A percentile compares a stretch with the other conserved stretches of the same genome.
Conservation (phyloP, 116 monocot species). For the Phalaenopsis hybrid region DNA sequence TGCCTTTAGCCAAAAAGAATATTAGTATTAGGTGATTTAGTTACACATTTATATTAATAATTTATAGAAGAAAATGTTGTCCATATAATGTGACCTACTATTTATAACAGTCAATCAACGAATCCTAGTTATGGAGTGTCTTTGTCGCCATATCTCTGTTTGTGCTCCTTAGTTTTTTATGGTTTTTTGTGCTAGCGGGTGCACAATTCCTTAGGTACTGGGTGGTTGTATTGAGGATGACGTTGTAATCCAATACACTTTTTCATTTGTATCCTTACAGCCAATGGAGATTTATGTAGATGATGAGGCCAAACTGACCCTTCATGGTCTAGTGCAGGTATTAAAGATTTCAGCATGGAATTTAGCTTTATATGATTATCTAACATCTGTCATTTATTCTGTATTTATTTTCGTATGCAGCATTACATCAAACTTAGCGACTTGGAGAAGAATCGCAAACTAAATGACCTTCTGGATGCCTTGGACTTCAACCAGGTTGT, state of each 20-base stretch:
- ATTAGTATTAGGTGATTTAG: too few relatives aligned
- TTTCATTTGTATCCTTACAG: slow-evolving; percentile 68
- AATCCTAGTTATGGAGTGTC: too few relatives aligned
- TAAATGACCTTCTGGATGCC: slow-evolving; percentile 98
- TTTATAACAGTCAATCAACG: too few relatives aligned
- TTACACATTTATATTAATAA: too few relatives aligned
- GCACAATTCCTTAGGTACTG: slow-evolving; percentile 32
- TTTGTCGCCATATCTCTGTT: background rate
- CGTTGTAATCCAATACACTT: slow-evolving; percentile 53
- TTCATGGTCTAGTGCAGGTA: slow-evolving; percentile 99
- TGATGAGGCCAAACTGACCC: slow-evolving; percentile 93
- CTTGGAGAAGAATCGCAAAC: slow-evolving; percentile 90
- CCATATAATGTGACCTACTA: too few relatives aligned
- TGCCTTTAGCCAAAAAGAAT: too few relatives aligned
- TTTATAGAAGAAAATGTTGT: too few relatives aligned
- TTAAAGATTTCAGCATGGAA: background rate
- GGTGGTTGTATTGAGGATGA: slow-evolving; percentile 40
- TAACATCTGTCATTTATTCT: background rate
- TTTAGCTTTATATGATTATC: background rate
- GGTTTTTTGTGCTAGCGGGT: slow-evolving; percentile 5
- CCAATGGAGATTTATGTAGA: slow-evolving; percentile 99
- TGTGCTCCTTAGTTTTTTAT: background rate
- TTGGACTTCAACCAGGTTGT: slow-evolving; percentile 99
- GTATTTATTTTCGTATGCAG: slow-evolving; percentile 22
- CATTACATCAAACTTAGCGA: slow-evolving; percentile 98